These are phyloP conservation scores for Coelastrella sp. DNA, from an alignment of 139 green algal genomes.

Conservation along the genomic window DNA sequence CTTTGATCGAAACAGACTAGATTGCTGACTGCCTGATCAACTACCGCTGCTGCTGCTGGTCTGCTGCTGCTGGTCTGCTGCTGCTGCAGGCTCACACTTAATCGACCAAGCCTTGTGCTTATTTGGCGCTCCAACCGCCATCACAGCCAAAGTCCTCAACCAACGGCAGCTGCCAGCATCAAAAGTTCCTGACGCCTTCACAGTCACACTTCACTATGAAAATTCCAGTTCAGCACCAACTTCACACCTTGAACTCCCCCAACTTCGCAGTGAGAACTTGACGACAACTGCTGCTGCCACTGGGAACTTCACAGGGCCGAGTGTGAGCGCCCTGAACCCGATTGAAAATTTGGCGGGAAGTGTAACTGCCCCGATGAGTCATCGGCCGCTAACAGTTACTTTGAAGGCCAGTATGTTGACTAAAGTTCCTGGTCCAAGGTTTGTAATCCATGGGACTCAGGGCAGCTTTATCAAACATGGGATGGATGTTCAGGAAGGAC, in stretches of 20 bases:
- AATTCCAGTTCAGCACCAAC: not conserved
- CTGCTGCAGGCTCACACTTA: constrained; percentile 28
- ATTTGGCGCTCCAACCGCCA: not conserved
- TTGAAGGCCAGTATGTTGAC: constrained; percentile 20
- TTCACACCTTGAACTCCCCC: not conserved
- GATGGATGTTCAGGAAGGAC: constrained; percentile 31
- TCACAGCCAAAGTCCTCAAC: constrained; percentile 22
- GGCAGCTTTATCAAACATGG: constrained; percentile 36
- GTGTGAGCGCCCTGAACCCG: not conserved
- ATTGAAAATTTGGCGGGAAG: not conserved
- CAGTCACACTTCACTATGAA: constrained; percentile 38
- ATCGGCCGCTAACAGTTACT: constrained; percentile 1
- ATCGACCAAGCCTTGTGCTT: constrained; percentile 36
- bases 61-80: not conserved
- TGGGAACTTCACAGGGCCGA: not conserved
- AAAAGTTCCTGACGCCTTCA: constrained; percentile 31
- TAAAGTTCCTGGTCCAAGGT: constrained; percentile 10
- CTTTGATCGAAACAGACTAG: too few relatives aligned
- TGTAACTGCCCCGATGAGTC: not conserved
- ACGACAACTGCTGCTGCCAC: not conserved
- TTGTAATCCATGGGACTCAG: constrained; percentile 14
- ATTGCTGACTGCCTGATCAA: not conserved
- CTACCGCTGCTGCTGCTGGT: not conserved
- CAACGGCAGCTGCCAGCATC: constrained; percentile 39
- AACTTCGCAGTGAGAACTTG: not conserved